Conservation (phyloP, 257 asterid genomes). For the Knoxia roxburghii region DNA sequence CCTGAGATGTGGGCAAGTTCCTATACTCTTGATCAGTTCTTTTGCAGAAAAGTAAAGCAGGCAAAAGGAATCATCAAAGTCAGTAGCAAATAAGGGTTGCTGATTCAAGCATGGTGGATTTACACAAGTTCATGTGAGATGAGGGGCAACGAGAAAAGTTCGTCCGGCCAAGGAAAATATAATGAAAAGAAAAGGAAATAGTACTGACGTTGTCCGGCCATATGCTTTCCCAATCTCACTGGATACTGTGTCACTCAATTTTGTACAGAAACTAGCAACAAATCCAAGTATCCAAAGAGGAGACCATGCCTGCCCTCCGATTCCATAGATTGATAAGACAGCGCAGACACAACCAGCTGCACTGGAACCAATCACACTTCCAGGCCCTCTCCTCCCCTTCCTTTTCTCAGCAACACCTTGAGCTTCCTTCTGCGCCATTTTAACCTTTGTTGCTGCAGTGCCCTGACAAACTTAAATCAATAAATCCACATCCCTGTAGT, state of each 20-base stretch:
- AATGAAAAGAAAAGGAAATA: slow-evolving; percentile 18
- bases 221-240: slow-evolving; percentile 98
- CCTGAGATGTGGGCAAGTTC: neutral
- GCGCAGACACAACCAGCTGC: slow-evolving; percentile 94
- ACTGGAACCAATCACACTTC: slow-evolving; percentile 96
- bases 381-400: slow-evolving; percentile 94
- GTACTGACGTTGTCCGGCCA: slow-evolving; percentile 85
- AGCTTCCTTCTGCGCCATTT: slow-evolving; percentile 95
- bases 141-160: too few relatives aligned
- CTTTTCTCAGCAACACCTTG: slow-evolving; percentile 96
- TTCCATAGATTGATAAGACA: slow-evolving; percentile 53
- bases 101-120: neutral
- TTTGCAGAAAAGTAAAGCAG: neutral
- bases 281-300: slow-evolving; percentile 82
- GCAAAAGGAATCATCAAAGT: neutral
- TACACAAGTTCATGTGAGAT: too few relatives aligned
- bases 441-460: slow-evolving; percentile 85
- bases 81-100: neutral
- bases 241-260: slow-evolving; percentile 92
- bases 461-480: slow-evolving; percentile 50
- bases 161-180: too few relatives aligned
- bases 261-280: slow-evolving; percentile 92
- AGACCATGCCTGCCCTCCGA: slow-evolving; percentile 61
- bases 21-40: neutral
- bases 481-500: slow-evolving; percentile 9